Conservation (phyloP, 164 flowering plant species). For the Paratinospora sagittata region DNA sequence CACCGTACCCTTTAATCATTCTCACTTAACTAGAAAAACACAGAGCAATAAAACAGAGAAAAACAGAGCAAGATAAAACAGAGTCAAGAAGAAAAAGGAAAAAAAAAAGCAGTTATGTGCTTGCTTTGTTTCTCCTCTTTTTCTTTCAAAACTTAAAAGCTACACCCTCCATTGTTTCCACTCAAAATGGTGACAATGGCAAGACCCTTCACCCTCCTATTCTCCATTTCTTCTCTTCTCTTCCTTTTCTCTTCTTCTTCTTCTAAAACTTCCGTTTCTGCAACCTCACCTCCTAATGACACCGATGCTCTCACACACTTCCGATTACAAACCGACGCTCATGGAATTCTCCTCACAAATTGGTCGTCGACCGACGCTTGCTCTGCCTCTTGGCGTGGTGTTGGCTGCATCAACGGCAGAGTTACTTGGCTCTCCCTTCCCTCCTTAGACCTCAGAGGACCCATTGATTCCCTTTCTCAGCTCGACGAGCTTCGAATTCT, state of each 20-base stretch:
- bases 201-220: slow-evolving; percentile 11
- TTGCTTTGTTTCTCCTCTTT: neutral
- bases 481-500: slow-evolving; percentile 76
- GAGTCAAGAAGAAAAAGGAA: too few relatives aligned
- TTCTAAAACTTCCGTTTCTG: slow-evolving; percentile 8
- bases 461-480: slow-evolving; percentile 48
- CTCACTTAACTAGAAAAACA: slow-evolving; percentile 4
- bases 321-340: slow-evolving; percentile 61
- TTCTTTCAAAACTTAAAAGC: neutral
- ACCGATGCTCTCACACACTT: slow-evolving; percentile 56
- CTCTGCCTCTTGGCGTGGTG: slow-evolving; percentile 57
- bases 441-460: slow-evolving; percentile 66
- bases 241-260: slow-evolving; percentile 16
- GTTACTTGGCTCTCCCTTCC: slow-evolving; percentile 62
- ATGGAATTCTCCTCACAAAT: slow-evolving; percentile 60
- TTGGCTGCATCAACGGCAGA: slow-evolving; percentile 47
- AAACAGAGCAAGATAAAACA: neutral
- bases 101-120: neutral
- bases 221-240: slow-evolving; percentile 17
- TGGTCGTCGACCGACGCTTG: slow-evolving; percentile 78
- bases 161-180: neutral
- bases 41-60: neutral
- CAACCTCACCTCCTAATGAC: slow-evolving; percentile 35
- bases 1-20: slow-evolving; percentile 3
- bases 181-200: slow-evolving; percentile 7